Conservation (phyloP, 176 grass and related monocot genomes). For the Cenchrus americanus region DNA sequence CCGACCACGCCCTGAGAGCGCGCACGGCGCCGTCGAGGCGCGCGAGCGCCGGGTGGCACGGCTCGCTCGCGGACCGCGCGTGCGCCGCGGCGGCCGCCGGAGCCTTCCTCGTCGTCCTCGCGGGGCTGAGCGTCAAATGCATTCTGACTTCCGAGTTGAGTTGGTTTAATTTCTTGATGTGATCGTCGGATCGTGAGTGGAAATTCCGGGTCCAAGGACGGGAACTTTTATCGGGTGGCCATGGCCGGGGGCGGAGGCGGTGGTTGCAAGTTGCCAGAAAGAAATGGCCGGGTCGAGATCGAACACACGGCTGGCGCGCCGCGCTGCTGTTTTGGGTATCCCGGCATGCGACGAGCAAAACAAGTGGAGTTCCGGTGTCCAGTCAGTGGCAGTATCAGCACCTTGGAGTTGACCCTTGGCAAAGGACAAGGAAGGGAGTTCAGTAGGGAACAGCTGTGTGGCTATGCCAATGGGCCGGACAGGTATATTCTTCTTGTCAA, state of each 20-base stretch:
- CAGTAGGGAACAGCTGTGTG: not conserved
- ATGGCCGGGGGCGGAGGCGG: not conserved
- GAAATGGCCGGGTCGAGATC: not conserved
- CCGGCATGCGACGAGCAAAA: slow-evolving; percentile 22
- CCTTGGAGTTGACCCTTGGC: slow-evolving; percentile 25
- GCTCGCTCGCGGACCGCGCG: slow-evolving; percentile 55
- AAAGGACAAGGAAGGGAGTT: slow-evolving; percentile 5
- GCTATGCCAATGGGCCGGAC: not conserved
- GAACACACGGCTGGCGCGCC: not conserved
- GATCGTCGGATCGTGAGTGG: not conserved
- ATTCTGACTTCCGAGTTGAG: not conserved
- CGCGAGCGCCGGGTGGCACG: slow-evolving; percentile 43
- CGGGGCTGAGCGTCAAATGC: slow-evolving; percentile 28
- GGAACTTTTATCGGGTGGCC: slow-evolving; percentile 20
- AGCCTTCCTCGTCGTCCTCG: slow-evolving; percentile 17
- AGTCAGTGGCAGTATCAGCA: not conserved
- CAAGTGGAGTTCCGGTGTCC: not conserved
- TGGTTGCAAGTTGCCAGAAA: slow-evolving; percentile 28
- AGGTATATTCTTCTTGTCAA: not conserved
- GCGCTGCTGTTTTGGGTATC: slow-evolving; percentile 50
- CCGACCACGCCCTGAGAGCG: slow-evolving; percentile 43
- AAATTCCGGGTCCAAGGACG: not conserved
- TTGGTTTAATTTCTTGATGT: not conserved
- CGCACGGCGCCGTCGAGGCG: slow-evolving; percentile 40
- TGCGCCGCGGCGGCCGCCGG: slow-evolving; percentile 8